A percentile compares a stretch with the other conserved stretches of the same genome.
phyloP scores from a whole-genome alignment of 768 basidiomycete genomes.

The Mycena galopus region DNA sequence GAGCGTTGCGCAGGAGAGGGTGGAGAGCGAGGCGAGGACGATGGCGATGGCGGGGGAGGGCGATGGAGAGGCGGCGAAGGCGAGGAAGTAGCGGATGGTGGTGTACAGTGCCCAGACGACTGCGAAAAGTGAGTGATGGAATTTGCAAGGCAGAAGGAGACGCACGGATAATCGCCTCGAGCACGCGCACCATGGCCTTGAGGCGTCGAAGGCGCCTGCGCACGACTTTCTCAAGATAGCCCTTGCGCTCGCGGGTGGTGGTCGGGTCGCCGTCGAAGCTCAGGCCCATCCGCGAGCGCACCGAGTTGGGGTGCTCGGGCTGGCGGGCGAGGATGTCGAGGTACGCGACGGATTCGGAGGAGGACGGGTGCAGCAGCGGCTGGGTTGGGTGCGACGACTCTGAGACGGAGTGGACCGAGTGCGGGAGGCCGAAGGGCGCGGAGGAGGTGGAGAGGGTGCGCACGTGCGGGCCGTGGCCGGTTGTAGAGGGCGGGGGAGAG shows the following conservation, averaged over 20 bases:
- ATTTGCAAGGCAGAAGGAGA: neutral
- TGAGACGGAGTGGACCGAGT: too few relatives aligned
- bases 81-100: too few relatives aligned
- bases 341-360: constrained; percentile 48
- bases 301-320: constrained; percentile 44
- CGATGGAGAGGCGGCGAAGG: too few relatives aligned
- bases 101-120: too few relatives aligned
- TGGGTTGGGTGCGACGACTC: constrained; percentile 55
- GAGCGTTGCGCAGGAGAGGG: too few relatives aligned
- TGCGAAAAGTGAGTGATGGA: too few relatives aligned
- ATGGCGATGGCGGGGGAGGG: too few relatives aligned
- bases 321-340: constrained; percentile 51
- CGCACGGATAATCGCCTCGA: constrained; percentile 56
- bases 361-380: constrained; percentile 53
- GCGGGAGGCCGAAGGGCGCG: too few relatives aligned
- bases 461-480: too few relatives aligned
- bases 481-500: too few relatives aligned
- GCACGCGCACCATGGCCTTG: constrained; percentile 46
- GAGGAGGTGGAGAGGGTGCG: too few relatives aligned
- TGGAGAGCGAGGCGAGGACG: too few relatives aligned
- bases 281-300: constrained; percentile 44
- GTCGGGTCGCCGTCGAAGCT: constrained; percentile 45
- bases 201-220: constrained; percentile 47
- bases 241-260: constrained; percentile 46
- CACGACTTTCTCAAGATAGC: constrained; percentile 39